Evolutionary conservation across 441 rosid species (phyloP).

Genomic region (Breynia disticha): DNA sequence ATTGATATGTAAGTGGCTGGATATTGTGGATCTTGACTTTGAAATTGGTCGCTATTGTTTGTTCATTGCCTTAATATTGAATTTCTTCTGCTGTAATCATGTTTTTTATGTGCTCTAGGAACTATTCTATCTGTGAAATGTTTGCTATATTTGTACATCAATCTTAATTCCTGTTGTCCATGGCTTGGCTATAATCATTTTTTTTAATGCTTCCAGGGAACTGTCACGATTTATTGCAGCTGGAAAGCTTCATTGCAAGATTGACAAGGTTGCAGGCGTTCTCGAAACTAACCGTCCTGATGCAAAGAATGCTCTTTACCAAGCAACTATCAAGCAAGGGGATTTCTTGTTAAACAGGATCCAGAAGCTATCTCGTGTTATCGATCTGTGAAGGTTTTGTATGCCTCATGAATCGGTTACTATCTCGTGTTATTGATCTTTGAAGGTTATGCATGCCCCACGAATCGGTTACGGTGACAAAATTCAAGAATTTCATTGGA

Average conservation of each 20-base stretch:
- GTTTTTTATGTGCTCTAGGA: too few species aligned
- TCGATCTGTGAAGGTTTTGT: conserved; percentile 82
- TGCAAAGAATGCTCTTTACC: conserved; percentile 97
- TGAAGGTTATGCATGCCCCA: conserved; percentile 24
- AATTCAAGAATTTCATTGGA: too few species aligned
- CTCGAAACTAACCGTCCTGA: conserved; percentile 95
- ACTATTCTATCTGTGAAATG: too few species aligned
- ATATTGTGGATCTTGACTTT: background rate
- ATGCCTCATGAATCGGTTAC: too few species aligned
- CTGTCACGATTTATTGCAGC: conserved; percentile 89
- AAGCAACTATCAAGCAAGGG: conserved; percentile 94
- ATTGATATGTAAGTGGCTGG: conserved; percentile 71
- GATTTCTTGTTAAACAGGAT: conserved; percentile 90
- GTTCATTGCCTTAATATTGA: background rate
- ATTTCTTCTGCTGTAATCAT: too few species aligned
- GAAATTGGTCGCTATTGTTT: background rate
- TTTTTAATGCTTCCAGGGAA: conserved; percentile 47
- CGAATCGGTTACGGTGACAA: too few species aligned
- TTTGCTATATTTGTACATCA: background rate
- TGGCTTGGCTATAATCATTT: background rate
- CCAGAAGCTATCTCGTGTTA: conserved; percentile 94
- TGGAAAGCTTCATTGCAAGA: conserved; percentile 98
- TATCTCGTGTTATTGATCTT: conserved; percentile 89
- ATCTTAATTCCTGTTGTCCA: background rate
- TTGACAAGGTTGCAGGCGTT: conserved; percentile 99